These are phyloP conservation scores for Paracamarosporium sp. DNA, from an alignment of 2,329 filamentous ascomycete species.

Conservation along the genomic window DNA sequence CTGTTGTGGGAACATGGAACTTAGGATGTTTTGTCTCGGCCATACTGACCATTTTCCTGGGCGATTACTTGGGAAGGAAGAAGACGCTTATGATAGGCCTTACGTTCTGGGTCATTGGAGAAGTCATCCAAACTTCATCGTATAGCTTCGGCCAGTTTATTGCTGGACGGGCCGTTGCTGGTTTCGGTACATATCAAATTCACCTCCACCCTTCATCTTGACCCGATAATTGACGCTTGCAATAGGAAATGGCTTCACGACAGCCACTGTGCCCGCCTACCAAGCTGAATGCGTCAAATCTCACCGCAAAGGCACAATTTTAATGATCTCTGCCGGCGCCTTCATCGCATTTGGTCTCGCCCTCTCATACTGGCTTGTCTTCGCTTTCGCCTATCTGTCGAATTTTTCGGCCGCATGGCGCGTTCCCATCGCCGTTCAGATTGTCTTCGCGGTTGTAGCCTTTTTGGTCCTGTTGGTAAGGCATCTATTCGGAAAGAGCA, in stretches of 20 bases:
- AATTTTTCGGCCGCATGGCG: slow-evolving; percentile 53
- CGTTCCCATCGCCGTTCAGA: slow-evolving; percentile 65
- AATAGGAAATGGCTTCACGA: slow-evolving; percentile 60
- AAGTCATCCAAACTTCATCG: slow-evolving; percentile 56
- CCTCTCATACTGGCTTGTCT: slow-evolving; percentile 62
- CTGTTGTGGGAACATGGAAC: slow-evolving; percentile 39
- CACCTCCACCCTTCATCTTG: slow-evolving; percentile 54
- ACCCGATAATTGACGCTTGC: slow-evolving; percentile 8
- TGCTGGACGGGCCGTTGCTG: slow-evolving; percentile 56
- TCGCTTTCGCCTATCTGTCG: slow-evolving; percentile 56
- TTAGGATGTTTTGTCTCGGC: slow-evolving; percentile 67
- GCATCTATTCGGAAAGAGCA: neutral
- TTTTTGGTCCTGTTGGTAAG: slow-evolving; percentile 54
- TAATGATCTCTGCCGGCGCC: slow-evolving; percentile 57
- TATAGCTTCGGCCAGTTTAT: slow-evolving; percentile 58
- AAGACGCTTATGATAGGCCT: slow-evolving; percentile 58
- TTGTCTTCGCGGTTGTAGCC: slow-evolving; percentile 62
- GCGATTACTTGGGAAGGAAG: slow-evolving; percentile 58
- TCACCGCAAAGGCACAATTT: slow-evolving; percentile 53
- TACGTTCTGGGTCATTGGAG: slow-evolving; percentile 57
- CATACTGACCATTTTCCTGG: slow-evolving; percentile 56
- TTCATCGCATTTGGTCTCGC: slow-evolving; percentile 58
- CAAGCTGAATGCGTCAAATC: slow-evolving; percentile 57
- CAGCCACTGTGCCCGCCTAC: slow-evolving; percentile 60
- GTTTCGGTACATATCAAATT: slow-evolving; percentile 48